These are phyloP conservation scores for Fragosphaeria purpurea DNA, from an alignment of 2,329 filamentous ascomycete species.

Conservation along the genomic window DNA sequence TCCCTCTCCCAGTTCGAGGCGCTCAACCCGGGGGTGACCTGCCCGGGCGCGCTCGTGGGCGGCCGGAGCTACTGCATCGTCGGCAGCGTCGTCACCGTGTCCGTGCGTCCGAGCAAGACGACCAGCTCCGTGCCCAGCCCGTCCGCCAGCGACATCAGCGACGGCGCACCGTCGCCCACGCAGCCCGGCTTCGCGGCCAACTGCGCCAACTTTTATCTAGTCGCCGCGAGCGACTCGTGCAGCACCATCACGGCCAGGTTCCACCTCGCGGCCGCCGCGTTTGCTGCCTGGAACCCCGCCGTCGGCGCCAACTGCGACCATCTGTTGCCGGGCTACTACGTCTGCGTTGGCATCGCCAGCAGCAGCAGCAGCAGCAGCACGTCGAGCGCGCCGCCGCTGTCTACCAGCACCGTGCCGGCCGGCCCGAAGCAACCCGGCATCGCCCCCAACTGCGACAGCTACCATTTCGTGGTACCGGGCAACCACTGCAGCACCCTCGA, in stretches of 20 bases:
- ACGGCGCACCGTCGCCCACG: background rate
- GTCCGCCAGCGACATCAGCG: background rate
- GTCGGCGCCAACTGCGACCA: slow-evolving; percentile 3
- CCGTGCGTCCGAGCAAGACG: background rate
- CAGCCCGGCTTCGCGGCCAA: slow-evolving; percentile 1
- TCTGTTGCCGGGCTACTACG: slow-evolving; percentile 6
- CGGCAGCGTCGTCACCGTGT: background rate
- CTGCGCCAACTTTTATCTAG: slow-evolving; percentile 6
- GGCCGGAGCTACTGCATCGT: slow-evolving; percentile 10
- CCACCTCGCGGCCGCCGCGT: background rate
- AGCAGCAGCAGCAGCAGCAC: background rate
- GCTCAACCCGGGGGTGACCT: slow-evolving; percentile 12
- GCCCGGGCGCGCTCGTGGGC: slow-evolving; percentile 2
- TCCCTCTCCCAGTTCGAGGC: slow-evolving; percentile 5
- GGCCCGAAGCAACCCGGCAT: slow-evolving; percentile 4
- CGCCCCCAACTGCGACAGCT: slow-evolving; percentile 18
- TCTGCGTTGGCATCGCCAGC: slow-evolving; percentile 5
- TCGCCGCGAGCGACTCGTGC: slow-evolving; percentile 6
- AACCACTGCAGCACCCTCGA: slow-evolving; percentile 21
- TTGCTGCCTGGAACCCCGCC: slow-evolving; percentile 6
- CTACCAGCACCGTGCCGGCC: background rate
- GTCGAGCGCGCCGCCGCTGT: background rate
- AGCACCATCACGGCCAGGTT: background rate
- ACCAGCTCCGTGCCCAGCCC: background rate
- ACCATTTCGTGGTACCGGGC: slow-evolving; percentile 21